Evolutionary conservation across 129 eudicot species (phyloP), one percentile per base, ranked within the genome.

Genomic region (Mikania micrantha): DNA sequence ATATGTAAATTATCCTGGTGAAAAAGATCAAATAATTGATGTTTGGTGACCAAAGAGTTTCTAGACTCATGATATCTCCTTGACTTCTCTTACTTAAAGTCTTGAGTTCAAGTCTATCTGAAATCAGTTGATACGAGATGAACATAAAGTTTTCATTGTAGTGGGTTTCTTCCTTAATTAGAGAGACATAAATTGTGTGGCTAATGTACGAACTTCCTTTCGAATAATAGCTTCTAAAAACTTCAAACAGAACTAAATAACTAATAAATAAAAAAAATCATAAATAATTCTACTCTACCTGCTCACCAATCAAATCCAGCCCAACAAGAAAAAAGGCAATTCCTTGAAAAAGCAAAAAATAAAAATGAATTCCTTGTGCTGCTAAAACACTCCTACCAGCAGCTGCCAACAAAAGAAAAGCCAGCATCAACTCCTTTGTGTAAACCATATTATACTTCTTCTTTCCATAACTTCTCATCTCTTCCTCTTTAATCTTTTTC

Each of bases 271-370:
- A n/a, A 47, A 58, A 29, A 0, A 58, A n/a, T 40, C 36, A 32
- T 32, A 1, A 32, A 4, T 48, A 10, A 16, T 17, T 32, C 32
- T 25, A 57, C 57, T 70, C 86, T 24, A 86, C 78, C 72, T 87
- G 95, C 77, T 91, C 90, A 20, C 95, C 97, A 7, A 91, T 91
- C 80, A 91, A 82, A 75, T 87, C 93, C 1, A 91, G 81, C 25
- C 97, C 97, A 57, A 91, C 97, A 38, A 91, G 92, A 60, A 91
- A 79, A 72, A 91, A 87, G 0, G 97, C 89, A 5, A 87, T 41
- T 17, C 97, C 97, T 77, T 91, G 97, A 60, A 91, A 91, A 4
- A 91, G 86, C 77, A 91, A 79, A 83, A 91, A 91, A 75, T 87
- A 91, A 67, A n/a, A 91, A 78, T 91, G 95, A 53, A 85, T 77